Evolutionary conservation across 1,284 basidiomycete species (phyloP), one percentile per base, ranked within the genome.

Genomic region (Sphaerobolus stellatus): DNA sequence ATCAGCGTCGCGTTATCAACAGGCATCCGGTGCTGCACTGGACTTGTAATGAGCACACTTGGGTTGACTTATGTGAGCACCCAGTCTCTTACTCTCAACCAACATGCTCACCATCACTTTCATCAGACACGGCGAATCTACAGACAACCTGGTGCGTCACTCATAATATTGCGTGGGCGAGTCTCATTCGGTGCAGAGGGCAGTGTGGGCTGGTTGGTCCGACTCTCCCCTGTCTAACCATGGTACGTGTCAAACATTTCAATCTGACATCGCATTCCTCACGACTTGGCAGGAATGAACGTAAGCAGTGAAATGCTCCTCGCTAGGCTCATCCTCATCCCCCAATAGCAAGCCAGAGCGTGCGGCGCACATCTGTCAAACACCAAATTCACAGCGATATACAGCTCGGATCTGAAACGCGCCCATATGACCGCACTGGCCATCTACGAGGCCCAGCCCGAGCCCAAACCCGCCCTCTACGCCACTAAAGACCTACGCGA

Each of bases 151-250:
- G 61, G 84, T 84, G 54, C 56, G 76, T 65, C 20, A 25, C 25
- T 20, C 30, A 28, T 31, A 27, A 56, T 30, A 9, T 31, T 9
- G 36, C 43, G 36, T 41, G 34, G 55, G 29, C 22, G 47, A 30
- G 48, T 31, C 22, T 43, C 20, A 28, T 36, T 47, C 47, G 41
- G 34, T 58, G 20, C 50, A 86, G 82, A 75, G 67, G 56, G 64
- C 71, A 1, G 64, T 83, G 6, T 94, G 92, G 92, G 90, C 92
- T 25, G 93, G 93, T 9, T 92, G 88, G 81, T 80, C 79, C 57
- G 91, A 96, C 69, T 84, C 92, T 2, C 83, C 89, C 0, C 76
- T 95, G 4, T 88, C 90, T 16, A 86, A 86, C 61, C 90, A 94
- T 68, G 93, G 92, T 88, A 64, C 68, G 77, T 71, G 16, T 9